Conservation (phyloP, 768 basidiomycete genomes). For the Lentinula raphanica region DNA sequence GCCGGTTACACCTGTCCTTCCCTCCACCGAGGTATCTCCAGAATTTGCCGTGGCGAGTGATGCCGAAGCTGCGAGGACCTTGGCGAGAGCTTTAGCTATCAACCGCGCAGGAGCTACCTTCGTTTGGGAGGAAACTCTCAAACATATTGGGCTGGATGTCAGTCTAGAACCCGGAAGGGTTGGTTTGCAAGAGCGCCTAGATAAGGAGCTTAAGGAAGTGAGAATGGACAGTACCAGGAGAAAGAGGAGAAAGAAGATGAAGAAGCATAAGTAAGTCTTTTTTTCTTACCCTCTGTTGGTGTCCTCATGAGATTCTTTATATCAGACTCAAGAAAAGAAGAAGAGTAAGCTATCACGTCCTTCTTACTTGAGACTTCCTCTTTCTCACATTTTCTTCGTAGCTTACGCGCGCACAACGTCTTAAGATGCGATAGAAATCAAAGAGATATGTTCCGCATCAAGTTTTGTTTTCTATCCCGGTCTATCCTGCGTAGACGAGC, state of each 20-base stretch:
- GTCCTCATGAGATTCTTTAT: too few relatives aligned
- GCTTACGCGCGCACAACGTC: slow-evolving; percentile 3
- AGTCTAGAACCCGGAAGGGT: slow-evolving; percentile 45
- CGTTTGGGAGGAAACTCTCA: slow-evolving; percentile 66
- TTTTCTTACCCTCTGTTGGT: too few relatives aligned
- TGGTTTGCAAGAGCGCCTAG: slow-evolving; percentile 46
- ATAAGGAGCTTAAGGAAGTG: slow-evolving; percentile 59
- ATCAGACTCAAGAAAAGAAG: slow-evolving; percentile 88
- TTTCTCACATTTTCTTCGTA: background rate
- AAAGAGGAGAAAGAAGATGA: slow-evolving; percentile 91
- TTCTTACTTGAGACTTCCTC: background rate
- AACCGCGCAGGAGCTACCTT: slow-evolving; percentile 55
- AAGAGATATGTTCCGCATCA: background rate
- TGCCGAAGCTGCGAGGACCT: slow-evolving; percentile 72
- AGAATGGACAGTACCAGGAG: slow-evolving; percentile 78
- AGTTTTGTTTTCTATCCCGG: background rate
- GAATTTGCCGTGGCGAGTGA: slow-evolving; percentile 64
- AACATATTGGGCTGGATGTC: slow-evolving; percentile 56
- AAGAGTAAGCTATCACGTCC: slow-evolving; percentile 50
- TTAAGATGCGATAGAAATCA: background rate
- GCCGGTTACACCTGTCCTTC: slow-evolving; percentile 13
- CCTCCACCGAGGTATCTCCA: slow-evolving; percentile 32
- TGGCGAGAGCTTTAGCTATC: slow-evolving; percentile 71
- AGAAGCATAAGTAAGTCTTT: slow-evolving; percentile 84
- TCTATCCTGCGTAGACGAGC: background rate